Base-by-base conservation (phyloP, 2,329 filamentous ascomycete species). In the Volutella citrinella region DNA sequence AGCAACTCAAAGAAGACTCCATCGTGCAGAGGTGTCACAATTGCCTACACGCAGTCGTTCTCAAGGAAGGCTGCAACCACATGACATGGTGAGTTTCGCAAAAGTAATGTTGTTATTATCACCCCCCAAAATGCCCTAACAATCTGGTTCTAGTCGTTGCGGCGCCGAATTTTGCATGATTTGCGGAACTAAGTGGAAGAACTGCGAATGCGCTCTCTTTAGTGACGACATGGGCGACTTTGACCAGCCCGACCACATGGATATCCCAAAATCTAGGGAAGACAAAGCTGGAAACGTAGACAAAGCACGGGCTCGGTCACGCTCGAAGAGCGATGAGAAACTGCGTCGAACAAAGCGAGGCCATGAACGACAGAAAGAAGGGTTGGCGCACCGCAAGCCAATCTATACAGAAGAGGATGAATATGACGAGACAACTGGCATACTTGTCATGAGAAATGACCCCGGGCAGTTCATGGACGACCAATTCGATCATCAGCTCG, bases 91-190 rank as follows among this genome's bases (percentile, higher is more conserved):
- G 68, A 63, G 78, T 64, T 10, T 5, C 27, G 10, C 0, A 2
- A 7, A 5, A 10, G 7, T n/a, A n/a, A n/a, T n/a, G n/a, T n/a
- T n/a, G n/a, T n/a, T n/a, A n/a, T n/a, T n/a, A n/a, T n/a, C n/a
- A n/a, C n/a, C n/a, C n/a, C n/a, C n/a, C n/a, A n/a, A n/a, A n/a
- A n/a, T n/a, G n/a, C n/a, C n/a, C n/a, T n/a, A n/a, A n/a, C n/a
- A n/a, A n/a, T n/a, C n/a, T n/a, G n/a, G n/a, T n/a, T n/a, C n/a
- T 34, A 80, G 82, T 57, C 84, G 80, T 35, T 95, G 89, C 54
- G 82, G 78, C 34, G 86, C 86, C 18, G 77, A 94, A 50, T 94
- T 94, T 54, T 95, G 89, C 64, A 89, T 93, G 77, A 74, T 87
- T 17, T 95, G 89, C 55, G 88, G 85, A 15, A 57, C 69, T 19